These are phyloP conservation scores for Fusarium papillatum DNA, from an alignment of 2,329 filamentous ascomycete genomes.

Conservation along the genomic window DNA sequence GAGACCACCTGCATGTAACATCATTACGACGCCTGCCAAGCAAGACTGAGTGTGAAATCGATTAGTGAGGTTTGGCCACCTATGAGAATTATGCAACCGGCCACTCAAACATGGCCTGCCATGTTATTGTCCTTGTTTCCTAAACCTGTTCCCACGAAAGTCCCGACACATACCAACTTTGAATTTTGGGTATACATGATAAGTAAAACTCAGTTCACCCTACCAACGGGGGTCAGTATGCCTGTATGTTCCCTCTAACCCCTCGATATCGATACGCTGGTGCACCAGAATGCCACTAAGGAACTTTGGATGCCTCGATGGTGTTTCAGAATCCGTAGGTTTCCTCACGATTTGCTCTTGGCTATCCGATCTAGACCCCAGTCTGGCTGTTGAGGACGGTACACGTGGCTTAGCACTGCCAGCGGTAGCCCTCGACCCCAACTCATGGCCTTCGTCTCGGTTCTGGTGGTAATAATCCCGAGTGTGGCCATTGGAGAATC, in stretches of 20 bases:
- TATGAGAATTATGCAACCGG: neutral
- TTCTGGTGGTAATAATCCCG: neutral
- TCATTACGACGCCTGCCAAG: neutral
- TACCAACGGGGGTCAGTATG: constrained; percentile 3
- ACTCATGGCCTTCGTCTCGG: constrained; percentile 10
- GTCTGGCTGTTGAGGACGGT: constrained; percentile 4
- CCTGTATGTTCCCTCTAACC: constrained; percentile 1
- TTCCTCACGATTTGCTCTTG: constrained; percentile 22
- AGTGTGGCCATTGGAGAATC: neutral
- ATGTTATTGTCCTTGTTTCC: neutral
- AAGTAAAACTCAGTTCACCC: neutral
- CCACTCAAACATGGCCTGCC: neutral
- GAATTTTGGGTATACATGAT: neutral
- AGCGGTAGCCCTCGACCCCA: neutral
- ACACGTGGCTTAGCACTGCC: neutral
- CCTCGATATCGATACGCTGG: constrained; percentile 17
- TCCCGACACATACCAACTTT: neutral
- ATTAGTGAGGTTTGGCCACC: neutral
- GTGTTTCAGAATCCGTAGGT: neutral
- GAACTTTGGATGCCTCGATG: neutral
- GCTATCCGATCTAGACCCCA: constrained; percentile 20
- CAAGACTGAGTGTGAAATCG: neutral
- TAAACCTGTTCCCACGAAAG: neutral
- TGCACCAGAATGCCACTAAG: constrained; percentile 18
- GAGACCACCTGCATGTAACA: neutral